Percentiles rank a stretch among this genome's conserved stretches.
Conservation (phyloP, 2,329 filamentous ascomycete species). For the Elsinoe fawcettii region DNA sequence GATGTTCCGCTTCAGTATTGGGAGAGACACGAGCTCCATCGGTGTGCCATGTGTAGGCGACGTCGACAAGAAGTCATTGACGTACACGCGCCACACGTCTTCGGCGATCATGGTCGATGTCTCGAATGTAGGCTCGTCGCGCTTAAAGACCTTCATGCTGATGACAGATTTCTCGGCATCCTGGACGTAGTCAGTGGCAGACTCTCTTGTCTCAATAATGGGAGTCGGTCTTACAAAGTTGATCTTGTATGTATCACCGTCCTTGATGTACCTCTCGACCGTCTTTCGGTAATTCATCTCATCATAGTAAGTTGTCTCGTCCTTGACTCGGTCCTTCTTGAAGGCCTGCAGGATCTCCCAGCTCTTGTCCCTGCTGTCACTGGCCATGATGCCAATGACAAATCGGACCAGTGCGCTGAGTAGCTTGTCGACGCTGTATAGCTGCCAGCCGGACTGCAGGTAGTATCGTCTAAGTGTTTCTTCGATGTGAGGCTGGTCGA, state of each 20-base stretch:
- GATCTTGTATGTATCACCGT: conserved; percentile 83
- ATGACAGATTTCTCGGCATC: conserved; percentile 61
- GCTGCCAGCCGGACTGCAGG: conserved; percentile 79
- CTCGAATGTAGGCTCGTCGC: conserved; percentile 72
- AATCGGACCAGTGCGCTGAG: conserved; percentile 74
- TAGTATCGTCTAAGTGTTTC: conserved; percentile 90
- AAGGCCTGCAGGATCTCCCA: conserved; percentile 84
- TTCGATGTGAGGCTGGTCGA: conserved; percentile 77
- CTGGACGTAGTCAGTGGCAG: conserved; percentile 35
- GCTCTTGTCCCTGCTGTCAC: conserved; percentile 87
- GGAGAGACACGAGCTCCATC: conserved; percentile 26
- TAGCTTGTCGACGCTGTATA: conserved; percentile 89
- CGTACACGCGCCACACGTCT: conserved; percentile 84
- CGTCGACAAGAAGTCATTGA: conserved; percentile 80
- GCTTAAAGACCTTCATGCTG: conserved; percentile 74
- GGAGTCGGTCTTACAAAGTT: conserved; percentile 64
- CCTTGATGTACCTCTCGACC: conserved; percentile 86
- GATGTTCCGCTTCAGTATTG: conserved; percentile 35
- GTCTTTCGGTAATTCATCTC: conserved; percentile 88
- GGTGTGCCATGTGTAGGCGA: conserved; percentile 60
- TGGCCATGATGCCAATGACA: conserved; percentile 72
- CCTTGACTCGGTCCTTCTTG: conserved; percentile 68
- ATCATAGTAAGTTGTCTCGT: conserved; percentile 79
- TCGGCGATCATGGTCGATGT: conserved; percentile 58
- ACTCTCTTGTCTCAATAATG: background rate